A percentile compares a stretch with the other conserved stretches of the same genome.
Evolutionary conservation across 2,329 filamentous ascomycete species (phyloP).

Genomic region (Fusarium solani-melongenae): DNA sequence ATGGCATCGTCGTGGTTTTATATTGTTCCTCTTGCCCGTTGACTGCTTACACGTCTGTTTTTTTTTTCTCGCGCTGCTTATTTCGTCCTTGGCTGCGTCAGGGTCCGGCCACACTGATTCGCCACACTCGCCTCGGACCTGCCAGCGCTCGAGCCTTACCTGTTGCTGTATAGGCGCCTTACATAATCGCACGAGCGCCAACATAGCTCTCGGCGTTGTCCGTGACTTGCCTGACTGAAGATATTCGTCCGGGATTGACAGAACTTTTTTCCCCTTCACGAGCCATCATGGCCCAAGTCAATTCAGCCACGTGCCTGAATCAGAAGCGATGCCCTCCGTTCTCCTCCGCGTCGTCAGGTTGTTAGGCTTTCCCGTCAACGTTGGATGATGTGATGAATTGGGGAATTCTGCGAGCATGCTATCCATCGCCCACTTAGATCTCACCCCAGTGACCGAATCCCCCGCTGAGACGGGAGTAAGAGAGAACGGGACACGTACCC

Average conservation of each 20-base stretch:
- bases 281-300: neutral
- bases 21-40: neutral
- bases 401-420: slow-evolving; percentile 2
- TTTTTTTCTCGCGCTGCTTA: neutral
- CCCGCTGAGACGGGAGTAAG: neutral
- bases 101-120: slow-evolving; percentile 26
- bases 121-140: slow-evolving; percentile 25
- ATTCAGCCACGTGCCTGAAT: slow-evolving; percentile 17
- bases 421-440: neutral
- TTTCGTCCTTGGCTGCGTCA: slow-evolving; percentile 20
- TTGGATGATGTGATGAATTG: slow-evolving; percentile 5
- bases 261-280: slow-evolving; percentile 1
- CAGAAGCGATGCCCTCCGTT: slow-evolving; percentile 4
- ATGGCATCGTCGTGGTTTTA: neutral
- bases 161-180: slow-evolving; percentile 11
- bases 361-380: neutral
- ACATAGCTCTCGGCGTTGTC: slow-evolving; percentile 36
- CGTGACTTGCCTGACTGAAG: slow-evolving; percentile 16
- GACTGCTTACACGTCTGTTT: neutral
- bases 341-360: slow-evolving; percentile 12
- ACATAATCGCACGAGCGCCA: slow-evolving; percentile 24
- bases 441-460: neutral
- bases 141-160: slow-evolving; percentile 8
- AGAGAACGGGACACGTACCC: neutral
- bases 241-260: slow-evolving; percentile 7